A percentile compares a stretch with the other conserved stretches of the same genome.
Conservation (phyloP, 2,329 filamentous ascomycete genomes). For the Penicillium hesseltinei region DNA sequence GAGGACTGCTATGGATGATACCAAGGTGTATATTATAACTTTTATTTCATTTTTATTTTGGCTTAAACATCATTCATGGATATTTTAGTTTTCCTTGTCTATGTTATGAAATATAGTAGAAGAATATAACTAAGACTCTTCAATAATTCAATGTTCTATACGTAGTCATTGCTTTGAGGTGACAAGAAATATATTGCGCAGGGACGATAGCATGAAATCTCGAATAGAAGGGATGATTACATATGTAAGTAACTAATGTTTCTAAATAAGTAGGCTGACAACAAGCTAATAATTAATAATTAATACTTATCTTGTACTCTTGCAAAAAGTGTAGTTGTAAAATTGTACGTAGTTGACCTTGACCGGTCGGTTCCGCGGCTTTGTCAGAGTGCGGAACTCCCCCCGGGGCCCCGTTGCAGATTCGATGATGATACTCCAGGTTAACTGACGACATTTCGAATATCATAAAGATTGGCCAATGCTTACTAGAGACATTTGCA, state of each 20-base stretch:
- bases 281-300: background rate
- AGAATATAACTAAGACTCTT: too few relatives aligned
- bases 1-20: constrained; percentile 4
- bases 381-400: constrained; percentile 21
- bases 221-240: background rate
- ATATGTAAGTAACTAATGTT: background rate
- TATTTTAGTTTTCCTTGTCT: background rate
- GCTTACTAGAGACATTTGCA: background rate
- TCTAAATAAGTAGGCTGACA: too few relatives aligned
- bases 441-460: background rate
- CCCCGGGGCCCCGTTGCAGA: background rate
- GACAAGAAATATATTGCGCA: background rate
- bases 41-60: background rate
- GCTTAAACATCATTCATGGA: background rate
- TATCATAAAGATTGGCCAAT: background rate
- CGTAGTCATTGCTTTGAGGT: background rate
- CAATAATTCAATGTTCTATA: background rate
- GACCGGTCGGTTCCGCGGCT: constrained; percentile 13
- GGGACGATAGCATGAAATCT: background rate
- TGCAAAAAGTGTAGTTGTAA: background rate
- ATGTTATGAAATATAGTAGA: background rate
- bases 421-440: background rate
- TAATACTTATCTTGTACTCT: background rate
- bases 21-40: background rate
- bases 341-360: background rate